These are phyloP conservation scores for Phyllosticta ampelicida DNA, from an alignment of 2,329 filamentous ascomycete genomes.

Conservation along the genomic window DNA sequence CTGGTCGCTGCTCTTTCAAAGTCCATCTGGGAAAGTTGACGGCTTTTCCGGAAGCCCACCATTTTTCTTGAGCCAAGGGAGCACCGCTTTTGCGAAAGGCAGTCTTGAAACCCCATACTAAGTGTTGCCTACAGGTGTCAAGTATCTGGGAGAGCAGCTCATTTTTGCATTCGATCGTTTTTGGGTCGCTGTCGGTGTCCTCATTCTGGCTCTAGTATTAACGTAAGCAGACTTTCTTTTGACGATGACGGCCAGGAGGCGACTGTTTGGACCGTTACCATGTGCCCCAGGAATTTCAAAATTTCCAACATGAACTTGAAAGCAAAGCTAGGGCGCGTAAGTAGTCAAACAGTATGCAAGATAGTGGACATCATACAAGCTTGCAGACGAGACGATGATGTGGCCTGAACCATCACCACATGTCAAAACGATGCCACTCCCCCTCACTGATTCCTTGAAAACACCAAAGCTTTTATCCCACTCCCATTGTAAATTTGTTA, in stretches of 20 bases:
- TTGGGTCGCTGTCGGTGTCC: no score
- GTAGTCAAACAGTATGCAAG: neutral
- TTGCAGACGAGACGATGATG: conserved; percentile 6
- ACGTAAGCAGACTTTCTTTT: no score
- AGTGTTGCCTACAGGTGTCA: neutral
- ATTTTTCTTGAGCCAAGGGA: neutral
- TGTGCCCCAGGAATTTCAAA: no score
- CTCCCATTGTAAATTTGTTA: neutral
- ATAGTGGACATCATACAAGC: conserved; percentile 2
- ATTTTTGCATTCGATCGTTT: no score
- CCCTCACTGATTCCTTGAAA: neutral
- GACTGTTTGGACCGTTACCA: no score
- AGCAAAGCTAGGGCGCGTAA: neutral
- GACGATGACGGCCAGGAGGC: no score
- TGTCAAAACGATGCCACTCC: conserved; percentile 6
- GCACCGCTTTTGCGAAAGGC: no score
- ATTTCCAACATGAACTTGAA: neutral
- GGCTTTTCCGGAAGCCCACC: neutral
- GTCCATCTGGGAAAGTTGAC: neutral
- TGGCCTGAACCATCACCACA: conserved; percentile 14
- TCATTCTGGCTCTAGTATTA: no score
- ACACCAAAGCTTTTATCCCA: neutral
- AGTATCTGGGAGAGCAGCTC: no score
- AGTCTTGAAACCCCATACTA: neutral
- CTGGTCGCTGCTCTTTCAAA: neutral